phyloP scores from a whole-genome alignment of 176 grass and related monocot species.

The Phragmites australis region DNA sequence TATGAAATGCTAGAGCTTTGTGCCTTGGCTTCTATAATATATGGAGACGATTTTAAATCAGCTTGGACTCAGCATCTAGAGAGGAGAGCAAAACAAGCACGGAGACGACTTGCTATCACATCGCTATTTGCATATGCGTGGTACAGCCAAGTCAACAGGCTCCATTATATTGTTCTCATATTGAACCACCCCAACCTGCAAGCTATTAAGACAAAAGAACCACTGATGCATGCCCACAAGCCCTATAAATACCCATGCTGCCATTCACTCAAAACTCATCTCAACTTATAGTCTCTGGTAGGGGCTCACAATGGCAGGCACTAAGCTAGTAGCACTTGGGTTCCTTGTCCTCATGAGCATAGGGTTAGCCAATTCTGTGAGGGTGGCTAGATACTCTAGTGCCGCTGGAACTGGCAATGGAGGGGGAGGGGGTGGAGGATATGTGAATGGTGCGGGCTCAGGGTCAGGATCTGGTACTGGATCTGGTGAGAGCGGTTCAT shows the following conservation, averaged over 20 bases:
- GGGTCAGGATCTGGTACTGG: neutral
- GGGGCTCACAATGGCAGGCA: conserved; percentile 26
- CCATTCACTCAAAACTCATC: neutral
- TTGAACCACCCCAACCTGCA: neutral
- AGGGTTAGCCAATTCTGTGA: conserved; percentile 24
- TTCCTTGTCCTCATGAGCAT: conserved; percentile 46
- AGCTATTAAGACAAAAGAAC: neutral
- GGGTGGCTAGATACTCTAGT: conserved; percentile 39
- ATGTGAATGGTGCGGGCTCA: neutral
- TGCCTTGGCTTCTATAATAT: neutral
- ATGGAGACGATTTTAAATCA: neutral
- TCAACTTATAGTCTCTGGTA: neutral
- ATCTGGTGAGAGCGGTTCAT: neutral
- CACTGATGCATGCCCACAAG: neutral
- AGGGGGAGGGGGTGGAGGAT: conserved; percentile 6
- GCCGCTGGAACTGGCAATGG: conserved; percentile 18
- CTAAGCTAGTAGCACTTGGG: conserved; percentile 32
- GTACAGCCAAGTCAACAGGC: conserved; percentile 7
- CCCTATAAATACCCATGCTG: conserved; percentile 27
- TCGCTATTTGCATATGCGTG: neutral
- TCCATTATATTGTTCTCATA: conserved; percentile 3
- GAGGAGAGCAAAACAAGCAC: too few relatives aligned
- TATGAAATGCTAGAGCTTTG: neutral
- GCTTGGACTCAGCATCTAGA: neutral
- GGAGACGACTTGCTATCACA: neutral